Conservation (phyloP, 257 asterid species). For the Paraleonurus japonicus region DNA sequence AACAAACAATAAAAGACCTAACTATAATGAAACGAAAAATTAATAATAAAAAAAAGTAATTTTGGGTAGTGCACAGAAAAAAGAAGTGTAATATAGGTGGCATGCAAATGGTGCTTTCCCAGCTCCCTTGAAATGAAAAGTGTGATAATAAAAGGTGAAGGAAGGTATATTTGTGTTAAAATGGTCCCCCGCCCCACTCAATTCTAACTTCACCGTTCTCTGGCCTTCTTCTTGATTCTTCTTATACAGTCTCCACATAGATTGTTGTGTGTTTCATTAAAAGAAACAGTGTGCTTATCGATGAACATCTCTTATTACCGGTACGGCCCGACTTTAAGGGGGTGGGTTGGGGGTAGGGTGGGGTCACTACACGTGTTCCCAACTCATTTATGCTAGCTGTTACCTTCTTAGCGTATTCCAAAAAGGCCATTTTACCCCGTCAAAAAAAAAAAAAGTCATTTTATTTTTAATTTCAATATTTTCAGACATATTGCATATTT, state of each 20-base stretch:
- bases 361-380: slow-evolving; percentile 20
- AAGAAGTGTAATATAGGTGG: too few species aligned
- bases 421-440: too few species aligned
- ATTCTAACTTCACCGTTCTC: neutral
- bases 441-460: too few species aligned
- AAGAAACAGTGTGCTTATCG: slow-evolving; percentile 56
- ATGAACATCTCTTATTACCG: slow-evolving; percentile 19
- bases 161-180: neutral
- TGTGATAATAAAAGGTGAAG: neutral
- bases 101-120: neutral
- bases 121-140: neutral
- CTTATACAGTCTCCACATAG: neutral
- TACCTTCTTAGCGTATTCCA: too few species aligned
- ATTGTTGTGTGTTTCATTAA: slow-evolving; percentile 59
- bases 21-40: too few species aligned
- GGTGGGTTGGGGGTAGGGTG: neutral
- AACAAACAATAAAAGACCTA: too few species aligned
- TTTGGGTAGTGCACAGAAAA: too few species aligned
- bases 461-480: neutral
- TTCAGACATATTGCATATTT: too few species aligned
- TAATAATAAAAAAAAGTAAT: too few species aligned
- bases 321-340: slow-evolving; percentile 1
- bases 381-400: neutral
- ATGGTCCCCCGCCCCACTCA: neutral
- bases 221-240: neutral